A percentile compares a stretch with the other conserved stretches of the same genome.
Evolutionary conservation across 2,329 filamentous ascomycete species (phyloP).

Genomic region (Scleromitrula shiraiana): DNA sequence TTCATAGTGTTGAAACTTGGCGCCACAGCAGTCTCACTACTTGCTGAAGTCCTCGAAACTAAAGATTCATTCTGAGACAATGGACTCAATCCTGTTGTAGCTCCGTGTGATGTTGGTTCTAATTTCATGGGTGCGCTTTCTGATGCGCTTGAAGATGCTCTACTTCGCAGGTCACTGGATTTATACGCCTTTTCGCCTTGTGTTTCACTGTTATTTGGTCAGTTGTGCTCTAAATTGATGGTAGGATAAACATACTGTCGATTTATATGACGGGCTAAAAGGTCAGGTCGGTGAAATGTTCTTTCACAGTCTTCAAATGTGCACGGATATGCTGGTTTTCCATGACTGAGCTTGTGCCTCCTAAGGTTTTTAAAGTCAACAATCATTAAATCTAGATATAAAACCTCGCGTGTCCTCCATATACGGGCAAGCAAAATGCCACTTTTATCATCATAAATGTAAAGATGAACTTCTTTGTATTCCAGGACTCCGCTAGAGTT

Average conservation of each 20-base stretch:
- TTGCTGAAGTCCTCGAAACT: slow-evolving; percentile 20
- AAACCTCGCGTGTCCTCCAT: neutral
- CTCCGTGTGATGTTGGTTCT: neutral
- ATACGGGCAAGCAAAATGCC: neutral
- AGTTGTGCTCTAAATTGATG: slow-evolving; percentile 8
- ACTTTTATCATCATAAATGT: too few species aligned
- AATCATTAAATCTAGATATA: neutral
- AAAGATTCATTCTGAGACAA: slow-evolving; percentile 17
- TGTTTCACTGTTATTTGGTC: slow-evolving; percentile 33
- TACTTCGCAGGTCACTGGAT: slow-evolving; percentile 21
- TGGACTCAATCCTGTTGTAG: slow-evolving; percentile 9
- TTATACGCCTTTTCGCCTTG: slow-evolving; percentile 35
- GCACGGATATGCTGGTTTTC: slow-evolving; percentile 45
- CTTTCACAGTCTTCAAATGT: slow-evolving; percentile 46
- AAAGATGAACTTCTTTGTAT: neutral
- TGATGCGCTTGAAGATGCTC: slow-evolving; percentile 24
- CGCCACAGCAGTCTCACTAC: slow-evolving; percentile 19
- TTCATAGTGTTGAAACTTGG: slow-evolving; percentile 17
- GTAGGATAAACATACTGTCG: slow-evolving; percentile 45
- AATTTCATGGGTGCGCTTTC: slow-evolving; percentile 15
- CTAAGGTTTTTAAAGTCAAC: slow-evolving; percentile 28
- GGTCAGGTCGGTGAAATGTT: slow-evolving; percentile 50
- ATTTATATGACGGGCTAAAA: slow-evolving; percentile 49
- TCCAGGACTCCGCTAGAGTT: neutral
- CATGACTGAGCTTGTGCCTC: slow-evolving; percentile 53